phyloP scores from a whole-genome alignment of 225 moss, liverwort and hornwort genomes.

The Marchantia polymorpha region DNA sequence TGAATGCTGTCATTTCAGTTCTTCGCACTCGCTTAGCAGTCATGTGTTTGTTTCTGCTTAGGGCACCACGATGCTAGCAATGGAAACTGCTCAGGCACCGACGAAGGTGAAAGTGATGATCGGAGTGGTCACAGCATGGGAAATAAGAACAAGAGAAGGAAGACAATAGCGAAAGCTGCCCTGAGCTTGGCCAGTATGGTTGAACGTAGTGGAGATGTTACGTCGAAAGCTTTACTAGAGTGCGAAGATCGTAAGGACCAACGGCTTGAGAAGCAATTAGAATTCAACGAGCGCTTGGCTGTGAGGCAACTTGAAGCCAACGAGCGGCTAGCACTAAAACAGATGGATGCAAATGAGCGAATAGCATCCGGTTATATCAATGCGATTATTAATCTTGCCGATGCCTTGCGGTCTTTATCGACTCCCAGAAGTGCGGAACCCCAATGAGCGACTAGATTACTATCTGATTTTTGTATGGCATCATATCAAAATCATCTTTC shows the following conservation, averaged over 20 bases:
- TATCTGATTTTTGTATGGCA: not conserved
- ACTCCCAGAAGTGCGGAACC: slow-evolving; percentile 27
- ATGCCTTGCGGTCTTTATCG: slow-evolving; percentile 36
- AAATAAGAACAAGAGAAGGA: slow-evolving; percentile 31
- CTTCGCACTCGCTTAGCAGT: not conserved
- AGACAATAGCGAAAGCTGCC: slow-evolving; percentile 25
- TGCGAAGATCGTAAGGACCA: slow-evolving; percentile 43
- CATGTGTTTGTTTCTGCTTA: not conserved
- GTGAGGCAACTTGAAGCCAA: slow-evolving; percentile 33
- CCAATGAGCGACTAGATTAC: slow-evolving; percentile 26
- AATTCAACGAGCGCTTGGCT: slow-evolving; percentile 38
- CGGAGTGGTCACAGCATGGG: slow-evolving; percentile 32
- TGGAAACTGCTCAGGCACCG: slow-evolving; percentile 40
- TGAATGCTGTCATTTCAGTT: no score
- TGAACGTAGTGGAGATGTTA: slow-evolving; percentile 36
- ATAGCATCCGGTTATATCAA: slow-evolving; percentile 37
- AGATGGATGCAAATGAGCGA: slow-evolving; percentile 39
- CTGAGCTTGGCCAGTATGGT: slow-evolving; percentile 33
- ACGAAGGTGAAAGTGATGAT: slow-evolving; percentile 43
- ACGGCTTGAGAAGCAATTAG: slow-evolving; percentile 42
- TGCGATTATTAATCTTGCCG: slow-evolving; percentile 39
- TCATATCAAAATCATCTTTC: slow-evolving; percentile 1
- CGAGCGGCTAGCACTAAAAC: slow-evolving; percentile 32
- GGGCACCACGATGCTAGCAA: slow-evolving; percentile 40
- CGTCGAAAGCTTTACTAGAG: slow-evolving; percentile 39